Conservation (phyloP, 129 eudicot species). For the Chrysanthemum makinoi region DNA sequence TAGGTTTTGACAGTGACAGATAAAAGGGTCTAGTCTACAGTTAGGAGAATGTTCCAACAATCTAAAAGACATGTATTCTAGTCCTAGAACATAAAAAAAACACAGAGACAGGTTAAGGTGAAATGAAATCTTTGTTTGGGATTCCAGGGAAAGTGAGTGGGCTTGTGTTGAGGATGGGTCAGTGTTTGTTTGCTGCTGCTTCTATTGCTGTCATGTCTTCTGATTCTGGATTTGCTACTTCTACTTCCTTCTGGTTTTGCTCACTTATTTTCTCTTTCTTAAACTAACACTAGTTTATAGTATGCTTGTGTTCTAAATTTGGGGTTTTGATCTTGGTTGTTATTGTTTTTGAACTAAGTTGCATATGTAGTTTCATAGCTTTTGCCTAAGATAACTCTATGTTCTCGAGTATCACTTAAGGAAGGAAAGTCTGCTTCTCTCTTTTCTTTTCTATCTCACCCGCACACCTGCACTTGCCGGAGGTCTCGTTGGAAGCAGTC, state of each 20-base stretch:
- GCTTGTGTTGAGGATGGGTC: slow-evolving; percentile 45
- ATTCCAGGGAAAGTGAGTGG: slow-evolving; percentile 67
- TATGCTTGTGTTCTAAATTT: neutral
- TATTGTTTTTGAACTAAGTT: neutral
- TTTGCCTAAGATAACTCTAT: neutral
- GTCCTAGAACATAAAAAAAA: neutral
- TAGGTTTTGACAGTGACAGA: slow-evolving; percentile 10
- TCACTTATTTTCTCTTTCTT: neutral
- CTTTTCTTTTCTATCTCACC: no score
- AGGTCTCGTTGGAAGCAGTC: no score
- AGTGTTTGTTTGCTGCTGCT: slow-evolving; percentile 67
- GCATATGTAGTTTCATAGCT: neutral
- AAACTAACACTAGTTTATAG: neutral
- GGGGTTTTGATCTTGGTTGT: neutral
- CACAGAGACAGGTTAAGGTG: neutral
- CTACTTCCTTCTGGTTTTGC: slow-evolving; percentile 65
- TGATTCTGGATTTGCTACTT: slow-evolving; percentile 64
- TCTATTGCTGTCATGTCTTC: slow-evolving; percentile 64
- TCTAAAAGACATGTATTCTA: neutral
- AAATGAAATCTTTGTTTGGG: slow-evolving; percentile 58
- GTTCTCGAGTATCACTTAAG: no score
- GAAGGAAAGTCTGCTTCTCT: no score
- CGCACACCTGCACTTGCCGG: no score
- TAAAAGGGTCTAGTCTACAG: neutral
- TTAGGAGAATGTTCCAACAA: slow-evolving; percentile 18